Conservation (phyloP, 164 flowering plant genomes). For the Vitis labrusca region DNA sequence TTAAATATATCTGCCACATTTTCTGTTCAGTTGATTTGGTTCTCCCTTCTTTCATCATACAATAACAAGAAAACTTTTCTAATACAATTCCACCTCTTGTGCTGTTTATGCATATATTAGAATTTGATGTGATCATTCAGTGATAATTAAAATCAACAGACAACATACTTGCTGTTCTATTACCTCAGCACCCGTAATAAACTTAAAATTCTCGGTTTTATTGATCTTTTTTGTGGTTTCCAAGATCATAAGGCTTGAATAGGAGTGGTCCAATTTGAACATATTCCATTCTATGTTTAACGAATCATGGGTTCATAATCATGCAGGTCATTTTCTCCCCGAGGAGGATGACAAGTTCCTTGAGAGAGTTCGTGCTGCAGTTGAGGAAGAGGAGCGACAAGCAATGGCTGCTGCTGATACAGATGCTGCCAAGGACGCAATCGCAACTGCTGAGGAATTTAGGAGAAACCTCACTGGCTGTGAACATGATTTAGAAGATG, state of each 20-base stretch:
- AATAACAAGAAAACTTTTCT: not conserved
- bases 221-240: no score
- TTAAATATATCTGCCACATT: not conserved
- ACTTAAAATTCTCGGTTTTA: no score
- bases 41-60: no score
- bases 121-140: not conserved
- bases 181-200: no score
- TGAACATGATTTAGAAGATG: slow-evolving; percentile 29
- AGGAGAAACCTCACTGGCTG: slow-evolving; percentile 39
- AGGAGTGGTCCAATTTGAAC: no score
- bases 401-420: slow-evolving; percentile 77
- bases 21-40: no score
- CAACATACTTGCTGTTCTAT: no score
- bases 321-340: slow-evolving; percentile 89
- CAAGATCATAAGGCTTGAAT: no score
- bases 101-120: not conserved
- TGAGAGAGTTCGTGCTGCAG: slow-evolving; percentile 87
- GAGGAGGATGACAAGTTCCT: slow-evolving; percentile 98
- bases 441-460: slow-evolving; percentile 78
- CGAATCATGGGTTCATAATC: not conserved
- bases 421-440: slow-evolving; percentile 85
- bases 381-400: slow-evolving; percentile 96
- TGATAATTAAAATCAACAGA: no score
- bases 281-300: no score
- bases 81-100: not conserved